Base-by-base conservation (phyloP, 352 stramenopile species). In the Aphanomyces cochlioides region DNA sequence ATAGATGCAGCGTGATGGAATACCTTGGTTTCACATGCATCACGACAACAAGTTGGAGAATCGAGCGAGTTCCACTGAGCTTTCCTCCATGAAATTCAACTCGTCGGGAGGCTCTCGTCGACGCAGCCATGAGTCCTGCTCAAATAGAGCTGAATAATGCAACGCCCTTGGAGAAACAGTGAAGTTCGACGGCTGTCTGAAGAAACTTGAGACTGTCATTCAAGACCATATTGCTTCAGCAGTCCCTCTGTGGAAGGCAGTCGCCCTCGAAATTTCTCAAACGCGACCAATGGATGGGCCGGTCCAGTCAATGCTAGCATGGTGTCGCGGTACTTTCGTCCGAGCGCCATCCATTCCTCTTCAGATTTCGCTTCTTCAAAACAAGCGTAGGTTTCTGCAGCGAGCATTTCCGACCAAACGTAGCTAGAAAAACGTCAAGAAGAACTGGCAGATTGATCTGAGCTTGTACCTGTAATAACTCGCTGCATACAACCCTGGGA, bases 331-430 rank as follows among this genome's bases (percentile, higher is more conserved):
- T 98, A 99, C 50, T 80, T 82, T 50, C 75, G 80, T 36, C 96
- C 96, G 28, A 98, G 85, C 28, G 76, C 78, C 48, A 77, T 76
- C 5, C 96, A 78, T 7, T 80, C 89, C 17, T 43, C 54, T n/a
- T n/a, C 17, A 10, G 85, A 87, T 15, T 10, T 12, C 19, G 90
- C 92, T 73, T 99, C 97, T 76, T 99, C 95, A 72, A 99, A 99
- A 5, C 96, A 95, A 28, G 86, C 91, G 77, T 98, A 99, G 7
- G 96, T 96, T 78, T 99, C 96, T 21, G 96, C 97, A 66, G 84
- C 93, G 81, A 99, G 90, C 48, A 99, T 95, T 81, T 99, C 96
- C 10, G 96, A 96, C 93, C 96, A 99, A 74, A 98, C 98, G 79
- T 93, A 93, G 78, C 85, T 95, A 50, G 10, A n/a, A 56, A 56